Evolutionary conservation across 495 filamentous ascomycete species (phyloP), one percentile per base, ranked within the genome.

Genomic region (Penicillium soppii): DNA sequence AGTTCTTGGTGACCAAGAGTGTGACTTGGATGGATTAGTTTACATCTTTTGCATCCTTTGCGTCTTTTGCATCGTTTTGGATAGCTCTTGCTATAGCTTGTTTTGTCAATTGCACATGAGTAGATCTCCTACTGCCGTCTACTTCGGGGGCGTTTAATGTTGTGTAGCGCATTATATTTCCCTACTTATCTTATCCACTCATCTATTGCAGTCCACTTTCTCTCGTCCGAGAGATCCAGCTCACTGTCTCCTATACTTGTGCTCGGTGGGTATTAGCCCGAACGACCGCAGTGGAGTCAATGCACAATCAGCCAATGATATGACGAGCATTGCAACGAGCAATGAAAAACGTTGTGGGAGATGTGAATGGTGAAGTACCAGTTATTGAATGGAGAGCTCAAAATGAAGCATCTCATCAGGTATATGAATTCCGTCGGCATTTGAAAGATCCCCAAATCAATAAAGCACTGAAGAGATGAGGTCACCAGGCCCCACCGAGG

Each of bases 1-100:
- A 96, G 73, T 96, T 91, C 71, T 65, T 92, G 64, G 76, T 81
- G 56, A 83, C 82, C 19, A 96, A 96, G 80, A 91, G 82, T 32
- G 78, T 96, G 15, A 95, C 90, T 7, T 95, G 82, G 72, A 73
- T 73, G 72, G 70, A 73, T 54, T 63, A 55, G 36, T 15, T 3
- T 16, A 7, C 13, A 7, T 37, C 25, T 19, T 17, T 22, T 4
- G 16, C 15, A 22, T 19, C 4, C 20, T 29, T 9, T 15, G 19
- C 2, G 30, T 20, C n/a, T n/a, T n/a, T n/a, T 12, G 29, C 29
- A 32, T 32, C 10, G 29, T 7, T 7, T 32, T 32, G 5, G 13
- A 32, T 27, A 27, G 25, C 25, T 27, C 7, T 3, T 7, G 29
- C 29, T 32, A 12, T 7, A 29, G 39, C 30, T 43, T 32, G 13